Conservation (phyloP, 208 protist genomes). For the Strigomonas culicis region DNA sequence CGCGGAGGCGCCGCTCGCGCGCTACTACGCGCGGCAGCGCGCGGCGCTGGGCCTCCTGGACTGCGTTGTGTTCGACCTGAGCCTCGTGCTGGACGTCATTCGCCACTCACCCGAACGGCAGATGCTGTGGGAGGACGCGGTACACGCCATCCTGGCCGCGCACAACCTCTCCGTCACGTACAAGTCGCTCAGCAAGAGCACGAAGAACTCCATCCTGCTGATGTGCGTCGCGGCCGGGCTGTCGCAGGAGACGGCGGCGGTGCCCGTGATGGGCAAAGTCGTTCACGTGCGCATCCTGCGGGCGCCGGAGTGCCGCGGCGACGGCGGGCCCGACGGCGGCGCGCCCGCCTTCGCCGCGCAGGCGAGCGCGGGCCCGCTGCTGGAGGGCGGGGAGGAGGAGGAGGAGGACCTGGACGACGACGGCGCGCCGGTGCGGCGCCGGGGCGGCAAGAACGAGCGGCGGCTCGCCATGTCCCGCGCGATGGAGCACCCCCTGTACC, state of each 20-base stretch:
- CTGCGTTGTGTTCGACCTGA: constrained; percentile 42
- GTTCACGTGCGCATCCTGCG: neutral
- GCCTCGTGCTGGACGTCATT: constrained; percentile 40
- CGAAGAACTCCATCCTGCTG: neutral
- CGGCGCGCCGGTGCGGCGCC: neutral
- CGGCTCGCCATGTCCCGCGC: neutral
- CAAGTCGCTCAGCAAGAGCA: neutral
- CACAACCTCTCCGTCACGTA: constrained; percentile 24
- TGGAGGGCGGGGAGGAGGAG: constrained; percentile 8
- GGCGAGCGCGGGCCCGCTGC: neutral
- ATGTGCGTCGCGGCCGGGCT: constrained; percentile 44
- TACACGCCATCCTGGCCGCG: constrained; percentile 53
- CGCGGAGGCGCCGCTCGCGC: constrained; percentile 28
- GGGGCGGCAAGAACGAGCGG: neutral
- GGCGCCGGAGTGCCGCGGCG: neutral
- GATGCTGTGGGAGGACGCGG: constrained; percentile 61
- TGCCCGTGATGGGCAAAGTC: neutral
- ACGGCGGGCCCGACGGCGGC: too few species aligned
- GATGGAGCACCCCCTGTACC: neutral
- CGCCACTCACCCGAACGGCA: constrained; percentile 50
- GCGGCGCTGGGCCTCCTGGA: constrained; percentile 17
- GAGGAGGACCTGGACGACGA: constrained; percentile 5
- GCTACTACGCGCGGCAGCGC: constrained; percentile 57
- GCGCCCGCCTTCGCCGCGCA: too few species aligned
- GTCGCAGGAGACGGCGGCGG: neutral